Conservation (phyloP, 176 grass and related monocot species). For the Melocanna baccifera region DNA sequence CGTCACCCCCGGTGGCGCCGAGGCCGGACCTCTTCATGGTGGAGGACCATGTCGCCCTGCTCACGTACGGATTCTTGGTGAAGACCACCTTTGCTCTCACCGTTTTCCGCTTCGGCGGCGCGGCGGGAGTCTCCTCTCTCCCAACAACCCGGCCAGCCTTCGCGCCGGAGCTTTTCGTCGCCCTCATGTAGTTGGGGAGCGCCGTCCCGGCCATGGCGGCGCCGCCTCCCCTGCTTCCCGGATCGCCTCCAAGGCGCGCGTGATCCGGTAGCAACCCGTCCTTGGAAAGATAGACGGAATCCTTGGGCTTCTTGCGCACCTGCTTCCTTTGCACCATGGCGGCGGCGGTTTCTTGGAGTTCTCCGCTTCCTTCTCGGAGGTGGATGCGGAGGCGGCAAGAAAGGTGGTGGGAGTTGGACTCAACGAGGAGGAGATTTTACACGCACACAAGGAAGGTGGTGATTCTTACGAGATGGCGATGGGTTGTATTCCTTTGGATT, state of each 20-base stretch:
- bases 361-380: not conserved
- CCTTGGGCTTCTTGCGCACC: slow-evolving; percentile 40
- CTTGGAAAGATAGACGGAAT: not conserved
- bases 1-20: slow-evolving; percentile 13
- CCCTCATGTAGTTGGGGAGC: slow-evolving; percentile 74
- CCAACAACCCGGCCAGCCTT: slow-evolving; percentile 37
- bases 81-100: slow-evolving; percentile 31
- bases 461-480: slow-evolving; percentile 11
- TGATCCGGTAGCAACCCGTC: not conserved
- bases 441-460: not conserved
- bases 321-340: slow-evolving; percentile 76
- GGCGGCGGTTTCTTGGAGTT: not conserved
- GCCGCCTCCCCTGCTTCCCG: slow-evolving; percentile 27
- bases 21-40: slow-evolving; percentile 46
- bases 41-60: slow-evolving; percentile 69
- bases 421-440: not conserved
- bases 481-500: slow-evolving; percentile 17
- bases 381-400: not conserved
- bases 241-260: not conserved
- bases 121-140: slow-evolving; percentile 16
- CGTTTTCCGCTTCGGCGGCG: slow-evolving; percentile 24
- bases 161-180: slow-evolving; percentile 59
- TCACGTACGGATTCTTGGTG: slow-evolving; percentile 18
- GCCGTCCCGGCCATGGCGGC: not conserved
- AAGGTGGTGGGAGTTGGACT: not conserved